Base-by-base conservation (phyloP, 176 grass and related monocot species). In the Oryza australiensis region DNA sequence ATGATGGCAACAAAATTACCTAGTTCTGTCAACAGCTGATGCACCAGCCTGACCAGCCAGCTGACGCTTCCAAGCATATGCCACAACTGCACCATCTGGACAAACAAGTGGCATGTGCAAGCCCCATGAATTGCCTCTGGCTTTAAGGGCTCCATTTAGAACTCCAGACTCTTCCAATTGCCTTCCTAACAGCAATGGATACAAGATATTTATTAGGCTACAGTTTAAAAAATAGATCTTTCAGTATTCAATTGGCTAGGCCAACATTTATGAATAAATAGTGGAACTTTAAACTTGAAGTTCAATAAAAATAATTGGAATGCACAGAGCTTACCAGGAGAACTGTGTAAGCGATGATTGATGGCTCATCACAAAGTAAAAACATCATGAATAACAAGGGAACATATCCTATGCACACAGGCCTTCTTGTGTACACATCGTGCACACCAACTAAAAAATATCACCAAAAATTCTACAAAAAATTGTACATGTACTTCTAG, bases 31-130 rank as follows among this genome's bases (percentile, higher is more conserved):
- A 83, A 99, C 93, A 89, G 97, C 97, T 85, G 97, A 99, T 64
- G 97, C 97, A 85, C 97, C 93, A 83, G 97, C 97, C 73, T 99
- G 97, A 67, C 93, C 97, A 22, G 97, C 97, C 78, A 99, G 89
- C 84, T 99, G 97, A 62, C 97, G 93, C 74, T 99, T 99, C 97
- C 97, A 99, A 66, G 93, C 97, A 87, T 99, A 99, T 74, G 97
- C 97, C 57, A 99, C 97, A 87, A 99, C 93, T 67, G 97, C 93
- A 80, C 97, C 97, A 75, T 99, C 97, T 77, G 97, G 93, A 70
- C 97, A 99, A 86, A 99, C 93, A 85, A 99, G 97, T 51, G 97
- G 97, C 97, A 99, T 99, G 83, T 99, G 97, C 72, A 99, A 88
- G 46, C 97, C 97, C 97, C 93, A 99, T 42, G 93, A 99, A 89